Conservation (phyloP, 2,329 filamentous ascomycete species). For the Alternaria burnsii region DNA sequence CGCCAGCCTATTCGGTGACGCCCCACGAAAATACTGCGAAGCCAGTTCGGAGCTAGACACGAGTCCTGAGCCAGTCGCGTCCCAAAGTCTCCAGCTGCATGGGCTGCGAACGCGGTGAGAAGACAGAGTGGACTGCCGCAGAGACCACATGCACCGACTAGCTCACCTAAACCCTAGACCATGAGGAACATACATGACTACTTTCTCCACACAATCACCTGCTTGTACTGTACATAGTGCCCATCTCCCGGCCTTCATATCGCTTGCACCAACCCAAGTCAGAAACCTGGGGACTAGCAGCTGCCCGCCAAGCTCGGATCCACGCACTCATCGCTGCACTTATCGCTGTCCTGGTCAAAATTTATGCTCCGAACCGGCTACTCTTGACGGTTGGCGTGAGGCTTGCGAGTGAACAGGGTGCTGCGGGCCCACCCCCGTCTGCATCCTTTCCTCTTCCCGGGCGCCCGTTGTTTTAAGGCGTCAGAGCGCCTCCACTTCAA, state of each 20-base stretch:
- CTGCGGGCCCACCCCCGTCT: constrained; percentile 39
- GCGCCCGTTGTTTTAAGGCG: constrained; percentile 40
- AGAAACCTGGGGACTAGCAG: constrained; percentile 31
- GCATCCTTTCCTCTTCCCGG: constrained; percentile 41
- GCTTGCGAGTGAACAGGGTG: constrained; percentile 41
- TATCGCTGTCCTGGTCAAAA: constrained; percentile 32
- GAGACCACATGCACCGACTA: constrained; percentile 36
- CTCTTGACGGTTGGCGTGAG: constrained; percentile 42
- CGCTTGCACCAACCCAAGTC: constrained; percentile 28
- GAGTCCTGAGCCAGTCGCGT: constrained; percentile 25
- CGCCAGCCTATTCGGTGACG: constrained; percentile 41
- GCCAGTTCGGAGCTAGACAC: constrained; percentile 17
- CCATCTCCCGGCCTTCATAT: constrained; percentile 27
- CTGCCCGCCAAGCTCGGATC: constrained; percentile 40
- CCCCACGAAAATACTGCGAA: constrained; percentile 40
- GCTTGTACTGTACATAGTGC: constrained; percentile 15
- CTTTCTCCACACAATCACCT: constrained; percentile 23
- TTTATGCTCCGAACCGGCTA: constrained; percentile 42
- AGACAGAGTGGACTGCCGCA: constrained; percentile 30
- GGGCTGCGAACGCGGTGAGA: constrained; percentile 23
- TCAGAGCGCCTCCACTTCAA: constrained; percentile 48
- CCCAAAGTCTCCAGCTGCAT: constrained; percentile 32
- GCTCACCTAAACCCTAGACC: constrained; percentile 29
- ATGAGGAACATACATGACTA: constrained; percentile 14
- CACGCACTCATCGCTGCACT: constrained; percentile 34